A percentile compares a stretch with the other conserved stretches of the same genome.
phyloP scores from a whole-genome alignment of 805 yeast genomes.

The Kuraishia floccosa region DNA sequence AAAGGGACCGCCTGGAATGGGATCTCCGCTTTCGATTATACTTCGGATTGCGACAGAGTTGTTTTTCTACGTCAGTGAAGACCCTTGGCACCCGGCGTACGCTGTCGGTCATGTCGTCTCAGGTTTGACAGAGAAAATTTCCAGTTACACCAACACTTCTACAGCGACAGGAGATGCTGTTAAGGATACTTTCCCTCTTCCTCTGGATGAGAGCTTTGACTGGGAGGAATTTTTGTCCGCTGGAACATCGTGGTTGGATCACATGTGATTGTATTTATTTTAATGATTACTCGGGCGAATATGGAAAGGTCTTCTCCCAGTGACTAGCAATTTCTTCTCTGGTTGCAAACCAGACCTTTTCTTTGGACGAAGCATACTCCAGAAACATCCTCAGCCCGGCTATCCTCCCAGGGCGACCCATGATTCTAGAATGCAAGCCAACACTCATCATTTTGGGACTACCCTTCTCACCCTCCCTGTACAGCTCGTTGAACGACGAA shows the following conservation, averaged over 20 bases:
- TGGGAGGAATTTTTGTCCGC: background rate
- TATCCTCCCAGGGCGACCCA: constrained; percentile 23
- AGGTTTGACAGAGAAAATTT: too few relatives aligned
- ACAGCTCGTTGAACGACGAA: constrained; percentile 22
- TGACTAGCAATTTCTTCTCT: constrained; percentile 21
- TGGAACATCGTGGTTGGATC: too few relatives aligned
- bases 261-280: too few relatives aligned
- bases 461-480: constrained; percentile 15
- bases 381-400: constrained; percentile 21
- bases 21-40: constrained; percentile 7
- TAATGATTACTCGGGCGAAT: too few relatives aligned
- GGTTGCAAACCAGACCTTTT: constrained; percentile 26
- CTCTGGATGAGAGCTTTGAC: background rate
- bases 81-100: constrained; percentile 9
- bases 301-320: constrained; percentile 7
- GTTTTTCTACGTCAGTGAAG: background rate
- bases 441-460: constrained; percentile 21
- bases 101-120: constrained; percentile 5
- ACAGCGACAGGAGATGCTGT: too few relatives aligned
- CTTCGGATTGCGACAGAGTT: constrained; percentile 6
- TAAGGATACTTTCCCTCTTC: constrained; percentile 7
- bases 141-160: too few relatives aligned
- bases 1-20: constrained; percentile 5
- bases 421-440: constrained; percentile 21
- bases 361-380: constrained; percentile 18